A percentile compares a stretch with the other conserved stretches of the same genome.
Evolutionary conservation across 1,284 basidiomycete genomes (phyloP).

Genomic region (Hymenochaete sp.): DNA sequence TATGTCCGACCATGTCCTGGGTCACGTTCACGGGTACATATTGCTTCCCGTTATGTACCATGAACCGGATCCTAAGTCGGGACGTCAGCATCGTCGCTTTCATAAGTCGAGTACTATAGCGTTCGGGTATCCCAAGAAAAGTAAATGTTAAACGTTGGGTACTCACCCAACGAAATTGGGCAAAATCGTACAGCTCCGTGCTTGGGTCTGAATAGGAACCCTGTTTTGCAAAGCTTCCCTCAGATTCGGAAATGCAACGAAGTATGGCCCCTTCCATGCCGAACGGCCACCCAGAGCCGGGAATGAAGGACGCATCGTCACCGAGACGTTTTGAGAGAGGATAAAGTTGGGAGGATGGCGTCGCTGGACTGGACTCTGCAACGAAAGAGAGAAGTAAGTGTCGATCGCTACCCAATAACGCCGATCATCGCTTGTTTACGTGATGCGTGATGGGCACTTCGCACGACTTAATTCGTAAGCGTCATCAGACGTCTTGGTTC

Average conservation of each 20-base stretch:
- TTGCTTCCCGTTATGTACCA: constrained; percentile 92
- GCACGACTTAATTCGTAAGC: too few relatives aligned
- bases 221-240: constrained; percentile 78
- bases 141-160: neutral
- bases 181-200: constrained; percentile 86
- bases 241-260: constrained; percentile 89
- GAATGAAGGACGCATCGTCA: constrained; percentile 27
- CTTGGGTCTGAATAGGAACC: constrained; percentile 82
- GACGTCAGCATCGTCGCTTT: neutral
- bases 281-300: constrained; percentile 26
- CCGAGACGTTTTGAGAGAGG: too few relatives aligned
- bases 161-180: constrained; percentile 89
- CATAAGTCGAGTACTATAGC: neutral
- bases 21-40: constrained; percentile 82
- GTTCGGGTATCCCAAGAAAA: neutral
- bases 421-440: too few relatives aligned
- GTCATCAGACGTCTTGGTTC: too few relatives aligned
- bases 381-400: too few relatives aligned
- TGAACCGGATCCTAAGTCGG: constrained; percentile 70
- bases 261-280: constrained; percentile 65
- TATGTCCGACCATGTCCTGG: constrained; percentile 98
- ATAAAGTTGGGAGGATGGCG: too few relatives aligned
- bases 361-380: too few relatives aligned
- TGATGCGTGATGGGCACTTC: too few relatives aligned
- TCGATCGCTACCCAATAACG: too few relatives aligned